Percentiles rank a stretch among this genome's conserved stretches.
These are phyloP conservation scores for Beta lomatogona DNA, from an alignment of 179 eudicot genomes.

Conservation along the genomic window DNA sequence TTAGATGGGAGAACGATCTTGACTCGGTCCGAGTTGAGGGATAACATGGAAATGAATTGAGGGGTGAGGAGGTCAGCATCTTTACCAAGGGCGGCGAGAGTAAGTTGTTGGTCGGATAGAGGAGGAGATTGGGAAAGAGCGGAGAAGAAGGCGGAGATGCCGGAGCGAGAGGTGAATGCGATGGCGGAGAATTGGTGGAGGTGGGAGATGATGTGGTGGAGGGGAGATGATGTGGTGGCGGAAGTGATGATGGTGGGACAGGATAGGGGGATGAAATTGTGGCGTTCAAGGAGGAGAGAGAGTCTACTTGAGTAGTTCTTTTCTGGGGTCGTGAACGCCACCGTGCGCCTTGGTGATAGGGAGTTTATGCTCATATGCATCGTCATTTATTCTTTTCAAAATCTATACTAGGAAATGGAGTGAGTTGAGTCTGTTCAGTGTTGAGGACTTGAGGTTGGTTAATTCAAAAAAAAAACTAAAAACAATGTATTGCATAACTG, in stretches of 20 bases:
- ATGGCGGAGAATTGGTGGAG: conserved; percentile 24
- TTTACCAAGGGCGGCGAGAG: conserved; percentile 64
- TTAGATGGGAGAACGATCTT: conserved; percentile 52
- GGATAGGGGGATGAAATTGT: conserved; percentile 67
- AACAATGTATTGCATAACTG: too few species aligned
- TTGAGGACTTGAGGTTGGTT: neutral
- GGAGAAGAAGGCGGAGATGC: conserved; percentile 48
- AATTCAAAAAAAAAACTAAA: too few species aligned
- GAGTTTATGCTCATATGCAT: neutral
- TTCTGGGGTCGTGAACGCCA: conserved; percentile 81
- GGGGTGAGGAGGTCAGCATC: conserved; percentile 61
- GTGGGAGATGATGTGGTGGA: conserved; percentile 31
- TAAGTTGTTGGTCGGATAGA: conserved; percentile 42
- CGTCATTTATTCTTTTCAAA: neutral
- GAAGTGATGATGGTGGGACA: conserved; percentile 70
- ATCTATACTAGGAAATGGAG: neutral
- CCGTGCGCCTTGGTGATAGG: conserved; percentile 25
- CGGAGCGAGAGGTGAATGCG: conserved; percentile 31
- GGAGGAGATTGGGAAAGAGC: conserved; percentile 62
- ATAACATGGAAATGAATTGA: conserved; percentile 38
- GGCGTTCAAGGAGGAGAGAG: conserved; percentile 47
- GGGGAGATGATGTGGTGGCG: conserved; percentile 44
- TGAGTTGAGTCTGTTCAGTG: neutral
- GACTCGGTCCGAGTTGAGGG: conserved; percentile 39
- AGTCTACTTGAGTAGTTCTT: conserved; percentile 73